Conservation (phyloP, 768 basidiomycete species). For the Boletus sp. region DNA sequence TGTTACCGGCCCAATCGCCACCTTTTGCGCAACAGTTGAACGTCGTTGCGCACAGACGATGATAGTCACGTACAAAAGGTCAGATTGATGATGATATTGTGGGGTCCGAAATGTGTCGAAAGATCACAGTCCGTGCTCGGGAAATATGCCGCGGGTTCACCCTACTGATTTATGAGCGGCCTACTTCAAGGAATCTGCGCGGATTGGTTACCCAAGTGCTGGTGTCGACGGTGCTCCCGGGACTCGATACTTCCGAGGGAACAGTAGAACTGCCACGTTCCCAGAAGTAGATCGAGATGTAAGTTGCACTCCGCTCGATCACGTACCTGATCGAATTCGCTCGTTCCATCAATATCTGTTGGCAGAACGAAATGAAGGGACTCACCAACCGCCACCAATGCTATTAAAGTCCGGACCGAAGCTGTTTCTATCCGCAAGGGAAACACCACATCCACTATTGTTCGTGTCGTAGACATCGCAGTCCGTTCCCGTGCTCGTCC, state of each 20-base stretch:
- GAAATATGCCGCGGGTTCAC: conserved; percentile 59
- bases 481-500: conserved; percentile 15
- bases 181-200: neutral
- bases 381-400: conserved; percentile 33
- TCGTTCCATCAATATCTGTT: neutral
- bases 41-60: conserved; percentile 3
- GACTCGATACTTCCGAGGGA: conserved; percentile 32
- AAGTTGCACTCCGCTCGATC: conserved; percentile 28
- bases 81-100: conserved; percentile 44
- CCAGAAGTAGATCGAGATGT: conserved; percentile 40
- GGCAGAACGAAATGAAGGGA: neutral
- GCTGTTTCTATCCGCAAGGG: conserved; percentile 19
- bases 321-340: conserved; percentile 29
- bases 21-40: conserved; percentile 5
- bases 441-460: conserved; percentile 33
- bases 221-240: conserved; percentile 11
- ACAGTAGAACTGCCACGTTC: conserved; percentile 30
- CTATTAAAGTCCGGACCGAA: conserved; percentile 34
- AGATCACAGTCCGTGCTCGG: conserved; percentile 61
- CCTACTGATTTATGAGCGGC: conserved; percentile 33
- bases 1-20: conserved; percentile 26
- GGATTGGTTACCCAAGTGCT: conserved; percentile 17
- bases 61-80: conserved; percentile 11
- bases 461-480: conserved; percentile 24
- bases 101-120: conserved; percentile 44